A percentile compares a stretch with the other conserved stretches of the same genome.
Conservation (phyloP, 805 yeast species). For the Yarrowia phangngaensis region DNA sequence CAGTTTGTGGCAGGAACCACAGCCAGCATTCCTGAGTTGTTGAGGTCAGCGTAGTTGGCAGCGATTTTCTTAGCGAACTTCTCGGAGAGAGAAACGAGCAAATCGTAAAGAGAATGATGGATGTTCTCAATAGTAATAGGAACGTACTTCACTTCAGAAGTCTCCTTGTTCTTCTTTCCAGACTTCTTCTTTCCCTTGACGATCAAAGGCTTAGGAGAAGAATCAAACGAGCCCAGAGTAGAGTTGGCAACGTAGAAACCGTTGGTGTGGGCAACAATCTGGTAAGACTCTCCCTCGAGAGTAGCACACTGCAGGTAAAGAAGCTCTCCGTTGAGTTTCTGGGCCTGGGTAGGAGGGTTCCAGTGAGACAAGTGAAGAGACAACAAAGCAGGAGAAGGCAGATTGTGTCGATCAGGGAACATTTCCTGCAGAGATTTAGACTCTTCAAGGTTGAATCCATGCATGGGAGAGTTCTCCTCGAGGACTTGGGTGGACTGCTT, state of each 20-base stretch:
- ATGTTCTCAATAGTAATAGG: slow-evolving; percentile 20
- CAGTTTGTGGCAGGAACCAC: slow-evolving; percentile 56
- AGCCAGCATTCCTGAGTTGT: slow-evolving; percentile 35
- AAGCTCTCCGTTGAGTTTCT: slow-evolving; percentile 68
- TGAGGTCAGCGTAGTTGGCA: slow-evolving; percentile 46
- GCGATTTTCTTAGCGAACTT: slow-evolving; percentile 52
- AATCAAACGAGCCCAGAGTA: slow-evolving; percentile 66
- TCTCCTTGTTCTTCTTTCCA: slow-evolving; percentile 40
- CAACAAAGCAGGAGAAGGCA: slow-evolving; percentile 41
- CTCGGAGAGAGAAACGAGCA: slow-evolving; percentile 65
- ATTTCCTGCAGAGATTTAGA: slow-evolving; percentile 24
- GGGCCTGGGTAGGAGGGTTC: slow-evolving; percentile 75
- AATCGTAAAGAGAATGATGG: slow-evolving; percentile 52
- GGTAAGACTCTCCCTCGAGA: slow-evolving; percentile 72
- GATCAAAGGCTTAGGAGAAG: slow-evolving; percentile 44
- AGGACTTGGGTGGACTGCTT: slow-evolving; percentile 29
- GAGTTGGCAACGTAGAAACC: slow-evolving; percentile 80
- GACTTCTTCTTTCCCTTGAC: slow-evolving; percentile 26
- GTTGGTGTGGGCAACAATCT: slow-evolving; percentile 69
- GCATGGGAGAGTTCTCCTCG: slow-evolving; percentile 39
- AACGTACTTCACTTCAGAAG: slow-evolving; percentile 3
- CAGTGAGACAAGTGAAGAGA: slow-evolving; percentile 73
- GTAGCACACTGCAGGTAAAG: slow-evolving; percentile 72
- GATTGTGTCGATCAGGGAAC: slow-evolving; percentile 30
- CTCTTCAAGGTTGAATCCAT: slow-evolving; percentile 24